phyloP scores from a whole-genome alignment of 805 yeast species.

The Ogataea trehaloabstinens region DNA sequence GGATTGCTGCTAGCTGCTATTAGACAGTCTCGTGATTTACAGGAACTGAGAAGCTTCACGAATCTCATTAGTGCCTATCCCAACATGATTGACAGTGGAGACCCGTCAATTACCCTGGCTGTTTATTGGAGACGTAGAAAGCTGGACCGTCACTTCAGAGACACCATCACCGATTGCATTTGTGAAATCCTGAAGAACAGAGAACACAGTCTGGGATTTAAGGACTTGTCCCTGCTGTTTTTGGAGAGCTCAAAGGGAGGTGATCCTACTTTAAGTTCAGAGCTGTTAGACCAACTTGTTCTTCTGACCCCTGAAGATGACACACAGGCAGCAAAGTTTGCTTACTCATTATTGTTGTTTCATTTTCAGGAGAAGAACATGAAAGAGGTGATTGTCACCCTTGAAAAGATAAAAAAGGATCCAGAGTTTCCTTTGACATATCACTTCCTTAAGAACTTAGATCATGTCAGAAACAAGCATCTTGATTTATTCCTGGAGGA shows the following conservation, averaged over 20 bases:
- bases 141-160: constrained; percentile 8
- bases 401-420: constrained; percentile 17
- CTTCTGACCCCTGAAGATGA: constrained; percentile 11
- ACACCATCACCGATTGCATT: constrained; percentile 7
- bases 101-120: constrained; percentile 15
- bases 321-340: constrained; percentile 12
- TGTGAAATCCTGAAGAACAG: constrained; percentile 1
- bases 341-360: constrained; percentile 13
- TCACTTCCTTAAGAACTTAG: constrained; percentile 12
- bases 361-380: constrained; percentile 12
- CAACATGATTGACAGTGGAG: constrained; percentile 8
- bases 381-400: constrained; percentile 11
- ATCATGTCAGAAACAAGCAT: constrained; percentile 1
- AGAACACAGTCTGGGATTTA: constrained; percentile 2
- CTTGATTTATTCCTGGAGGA: background rate
- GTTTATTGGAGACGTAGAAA: constrained; percentile 22
- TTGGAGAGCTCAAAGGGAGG: constrained; percentile 10
- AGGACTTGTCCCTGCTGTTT: constrained; percentile 8
- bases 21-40: constrained; percentile 7
- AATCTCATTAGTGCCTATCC: constrained; percentile 14
- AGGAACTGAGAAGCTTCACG: constrained; percentile 15
- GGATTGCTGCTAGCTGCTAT: constrained; percentile 16
- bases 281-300: constrained; percentile 11
- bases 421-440: constrained; percentile 9
- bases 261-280: constrained; percentile 9